These are phyloP conservation scores for Candida tallmaniae DNA, from an alignment of 805 yeast species.

Conservation along the genomic window DNA sequence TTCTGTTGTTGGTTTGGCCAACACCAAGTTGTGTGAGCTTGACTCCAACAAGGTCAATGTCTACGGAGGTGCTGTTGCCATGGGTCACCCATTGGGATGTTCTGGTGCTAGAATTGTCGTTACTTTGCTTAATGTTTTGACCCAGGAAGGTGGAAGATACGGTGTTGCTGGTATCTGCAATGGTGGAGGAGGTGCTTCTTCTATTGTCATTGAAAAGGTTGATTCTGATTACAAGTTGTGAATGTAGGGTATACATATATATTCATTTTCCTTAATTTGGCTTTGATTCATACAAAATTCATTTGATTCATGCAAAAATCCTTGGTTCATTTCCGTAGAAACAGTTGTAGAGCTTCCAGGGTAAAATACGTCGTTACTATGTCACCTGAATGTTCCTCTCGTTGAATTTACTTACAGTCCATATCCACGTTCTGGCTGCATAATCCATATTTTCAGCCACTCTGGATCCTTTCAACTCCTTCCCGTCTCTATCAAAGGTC, in stretches of 20 bases:
- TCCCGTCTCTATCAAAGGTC: conserved; percentile 61
- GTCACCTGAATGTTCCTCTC: conserved; percentile 15
- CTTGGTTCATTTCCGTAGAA: too few relatives aligned
- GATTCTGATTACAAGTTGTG: conserved; percentile 34
- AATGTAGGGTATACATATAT: too few relatives aligned
- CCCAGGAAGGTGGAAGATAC: conserved; percentile 73
- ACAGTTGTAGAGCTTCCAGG: too few relatives aligned
- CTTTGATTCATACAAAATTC: too few relatives aligned
- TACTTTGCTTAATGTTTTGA: conserved; percentile 74
- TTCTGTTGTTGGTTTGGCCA: conserved; percentile 93
- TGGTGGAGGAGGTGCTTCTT: conserved; percentile 99
- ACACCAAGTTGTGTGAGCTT: conserved; percentile 63
- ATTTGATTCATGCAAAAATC: too few relatives aligned
- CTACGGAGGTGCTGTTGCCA: conserved; percentile 94
- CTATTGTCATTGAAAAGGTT: conserved; percentile 77
- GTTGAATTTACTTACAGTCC: conserved; percentile 38
- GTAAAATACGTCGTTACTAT: neutral
- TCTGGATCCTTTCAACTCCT: conserved; percentile 44
- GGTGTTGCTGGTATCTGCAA: conserved; percentile 98
- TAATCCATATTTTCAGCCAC: conserved; percentile 54
- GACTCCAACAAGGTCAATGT: conserved; percentile 70
- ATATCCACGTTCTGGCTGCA: conserved; percentile 71
- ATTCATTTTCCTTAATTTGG: neutral
- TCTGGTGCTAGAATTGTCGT: conserved; percentile 93
- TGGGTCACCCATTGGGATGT: conserved; percentile 93